These are phyloP conservation scores for Arxiozyma bovina DNA, from an alignment of 1,139 yeast genomes.

Conservation along the genomic window DNA sequence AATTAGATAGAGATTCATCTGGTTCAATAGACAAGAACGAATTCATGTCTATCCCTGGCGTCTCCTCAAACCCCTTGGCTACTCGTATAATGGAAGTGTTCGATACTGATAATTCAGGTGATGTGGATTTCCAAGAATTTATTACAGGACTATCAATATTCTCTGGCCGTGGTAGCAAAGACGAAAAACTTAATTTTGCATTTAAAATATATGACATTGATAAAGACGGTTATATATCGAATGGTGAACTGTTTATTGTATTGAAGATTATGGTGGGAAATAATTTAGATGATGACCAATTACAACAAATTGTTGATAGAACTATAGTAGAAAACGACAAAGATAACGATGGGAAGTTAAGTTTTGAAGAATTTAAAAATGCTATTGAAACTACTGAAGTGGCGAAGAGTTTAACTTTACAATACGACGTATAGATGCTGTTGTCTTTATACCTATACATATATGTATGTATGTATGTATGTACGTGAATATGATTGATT, in stretches of 20 bases:
- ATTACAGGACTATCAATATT: conserved; percentile 84
- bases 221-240: conserved; percentile 87
- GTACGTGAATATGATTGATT: not conserved
- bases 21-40: conserved; percentile 90
- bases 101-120: conserved; percentile 89
- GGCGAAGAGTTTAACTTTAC: conserved; percentile 49
- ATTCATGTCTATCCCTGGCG: conserved; percentile 87
- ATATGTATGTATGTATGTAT: not conserved
- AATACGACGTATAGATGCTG: conserved; percentile 22
- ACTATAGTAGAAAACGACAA: conserved; percentile 90
- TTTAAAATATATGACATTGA: conserved; percentile 94
- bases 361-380: conserved; percentile 76
- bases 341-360: conserved; percentile 84
- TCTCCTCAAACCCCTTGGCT: conserved; percentile 83
- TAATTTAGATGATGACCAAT: conserved; percentile 73
- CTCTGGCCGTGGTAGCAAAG: conserved; percentile 76
- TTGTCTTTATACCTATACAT: not conserved
- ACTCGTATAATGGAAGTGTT: conserved; percentile 85
- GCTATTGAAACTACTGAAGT: conserved; percentile 63
- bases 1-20: conserved; percentile 83
- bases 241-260: conserved; percentile 88
- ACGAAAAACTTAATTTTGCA: conserved; percentile 80
- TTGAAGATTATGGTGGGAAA: conserved; percentile 96
- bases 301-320: conserved; percentile 92
- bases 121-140: conserved; percentile 92